These are phyloP conservation scores for Coemansia sp. DNA, from an alignment of 192 early-diverging fungal species.

Conservation along the genomic window DNA sequence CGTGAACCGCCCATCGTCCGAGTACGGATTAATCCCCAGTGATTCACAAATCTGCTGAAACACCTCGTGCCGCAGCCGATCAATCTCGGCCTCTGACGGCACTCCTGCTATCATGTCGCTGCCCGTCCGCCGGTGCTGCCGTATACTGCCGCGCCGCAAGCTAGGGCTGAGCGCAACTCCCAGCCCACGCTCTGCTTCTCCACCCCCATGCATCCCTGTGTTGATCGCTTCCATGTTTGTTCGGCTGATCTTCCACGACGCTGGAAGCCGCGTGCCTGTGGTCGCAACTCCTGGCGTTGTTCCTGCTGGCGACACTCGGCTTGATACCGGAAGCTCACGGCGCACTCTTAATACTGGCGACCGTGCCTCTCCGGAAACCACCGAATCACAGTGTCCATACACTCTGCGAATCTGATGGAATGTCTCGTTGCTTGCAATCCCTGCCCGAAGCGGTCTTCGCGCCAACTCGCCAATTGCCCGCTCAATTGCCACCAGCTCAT, in stretches of 20 bases:
- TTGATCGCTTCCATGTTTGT: constrained; percentile 19
- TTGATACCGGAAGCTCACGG: too few relatives aligned
- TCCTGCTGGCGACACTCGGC: constrained; percentile 11
- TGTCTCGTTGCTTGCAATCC: constrained; percentile 14
- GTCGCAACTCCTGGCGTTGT: background rate
- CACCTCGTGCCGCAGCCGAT: constrained; percentile 29
- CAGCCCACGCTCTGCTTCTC: background rate
- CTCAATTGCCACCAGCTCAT: constrained; percentile 85
- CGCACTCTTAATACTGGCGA: too few relatives aligned
- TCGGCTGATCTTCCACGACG: constrained; percentile 40
- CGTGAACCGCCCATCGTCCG: constrained; percentile 26
- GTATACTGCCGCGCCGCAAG: constrained; percentile 6
- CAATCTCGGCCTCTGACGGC: constrained; percentile 27
- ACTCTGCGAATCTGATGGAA: constrained; percentile 20
- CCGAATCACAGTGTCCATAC: constrained; percentile 1
- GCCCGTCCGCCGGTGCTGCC: constrained; percentile 35
- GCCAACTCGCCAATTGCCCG: constrained; percentile 74
- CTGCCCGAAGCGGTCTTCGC: constrained; percentile 15
- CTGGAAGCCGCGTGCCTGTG: constrained; percentile 10
- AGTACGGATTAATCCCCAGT: constrained; percentile 39
- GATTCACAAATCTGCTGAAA: constrained; percentile 34
- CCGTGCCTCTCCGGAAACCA: background rate
- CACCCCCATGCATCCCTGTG: background rate
- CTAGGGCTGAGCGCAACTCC: background rate
- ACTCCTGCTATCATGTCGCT: constrained; percentile 23